Base-by-base conservation (phyloP, 768 basidiomycete species). In the Ramaria sp. region DNA sequence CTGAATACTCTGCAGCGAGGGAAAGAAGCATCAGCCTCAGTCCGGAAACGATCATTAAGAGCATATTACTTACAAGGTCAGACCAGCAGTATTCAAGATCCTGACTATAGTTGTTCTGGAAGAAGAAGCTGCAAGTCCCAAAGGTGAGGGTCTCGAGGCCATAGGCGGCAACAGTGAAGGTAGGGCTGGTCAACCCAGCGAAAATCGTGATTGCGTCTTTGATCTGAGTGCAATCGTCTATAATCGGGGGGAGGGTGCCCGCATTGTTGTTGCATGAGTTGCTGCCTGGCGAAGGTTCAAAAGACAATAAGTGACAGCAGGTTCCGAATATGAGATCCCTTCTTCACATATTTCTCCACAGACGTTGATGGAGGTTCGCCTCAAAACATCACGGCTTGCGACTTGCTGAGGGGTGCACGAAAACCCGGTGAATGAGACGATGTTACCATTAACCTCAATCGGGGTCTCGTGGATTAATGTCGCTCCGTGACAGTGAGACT, bases 241-340 rank as follows among this genome's bases (percentile, higher is more conserved):
- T 50, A 38, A 57, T 34, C 15, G 55, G 55, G 1, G 55, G 55
- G 15, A 57, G 55, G 20, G 7, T 17, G 3, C 55, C 55, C 19
- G 42, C 55, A 57, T 57, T 39, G 20, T 49, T 31, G 55, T 57
- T 57, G 55, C 55, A 57, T 5, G 30, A 33, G 27, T 37, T 49
- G 4, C 11, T 13, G 30, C 55, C 55, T 57, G 24, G 17, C 37
- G 30, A 12, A 49, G 17, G 48, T 9, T 27, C 13, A 30, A 49
- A 30, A 15, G 27, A 47, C 2, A 20, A 17, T 43, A 17, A 43
- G 20, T 43, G 42, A 27, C 12, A 24, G 48, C 11, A 4, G 12
- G 5, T 15, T 17, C 48, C 24, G 27, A 24, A 30, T 49, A 33
- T 24, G 22, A 27, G 24, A 1, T 13, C 11, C 10, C 19, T 27